A percentile compares a stretch with the other conserved stretches of the same genome.
These are phyloP conservation scores for Ochetophila trinervis DNA, from an alignment of 306 rosid genomes.

Conservation along the genomic window DNA sequence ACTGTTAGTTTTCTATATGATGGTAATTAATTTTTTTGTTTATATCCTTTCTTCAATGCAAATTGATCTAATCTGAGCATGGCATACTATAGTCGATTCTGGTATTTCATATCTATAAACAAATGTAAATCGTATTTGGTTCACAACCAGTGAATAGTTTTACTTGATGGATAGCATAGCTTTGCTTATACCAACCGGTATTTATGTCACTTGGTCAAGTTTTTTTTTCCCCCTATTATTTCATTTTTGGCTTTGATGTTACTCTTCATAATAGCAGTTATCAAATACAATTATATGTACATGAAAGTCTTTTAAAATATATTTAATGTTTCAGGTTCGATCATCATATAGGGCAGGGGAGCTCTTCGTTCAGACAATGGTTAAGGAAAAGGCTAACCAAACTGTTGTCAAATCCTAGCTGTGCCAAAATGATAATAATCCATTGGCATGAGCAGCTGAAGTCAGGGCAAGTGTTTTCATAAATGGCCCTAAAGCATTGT, in stretches of 20 bases:
- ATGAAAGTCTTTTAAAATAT: not conserved
- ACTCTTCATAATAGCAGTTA: slow-evolving; percentile 5
- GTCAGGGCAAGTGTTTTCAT: not conserved
- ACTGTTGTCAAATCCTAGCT: slow-evolving; percentile 9
- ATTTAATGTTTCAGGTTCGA: slow-evolving; percentile 58
- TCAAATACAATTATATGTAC: not conserved
- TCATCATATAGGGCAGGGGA: slow-evolving; percentile 97
- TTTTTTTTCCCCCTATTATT: not conserved
- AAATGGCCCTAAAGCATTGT: not conserved
- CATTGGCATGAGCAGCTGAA: slow-evolving; percentile 4
- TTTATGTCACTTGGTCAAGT: not conserved
- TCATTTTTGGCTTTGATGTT: not conserved
- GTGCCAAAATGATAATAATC: not conserved
- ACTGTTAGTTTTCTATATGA: slow-evolving; percentile 1
- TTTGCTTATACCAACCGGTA: no score
- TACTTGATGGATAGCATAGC: no score
- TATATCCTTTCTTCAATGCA: not conserved
- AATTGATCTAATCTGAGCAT: slow-evolving; percentile 1
- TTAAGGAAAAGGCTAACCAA: slow-evolving; percentile 50
- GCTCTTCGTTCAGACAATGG: slow-evolving; percentile 85
- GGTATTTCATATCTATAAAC: not conserved
- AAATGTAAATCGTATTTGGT: not conserved
- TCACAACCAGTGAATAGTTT: not conserved
- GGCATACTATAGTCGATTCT: not conserved
- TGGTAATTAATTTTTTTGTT: slow-evolving; percentile 16